These are phyloP conservation scores for Saccharomycopsis capsularis DNA, from an alignment of 805 yeast genomes.

Conservation along the genomic window DNA sequence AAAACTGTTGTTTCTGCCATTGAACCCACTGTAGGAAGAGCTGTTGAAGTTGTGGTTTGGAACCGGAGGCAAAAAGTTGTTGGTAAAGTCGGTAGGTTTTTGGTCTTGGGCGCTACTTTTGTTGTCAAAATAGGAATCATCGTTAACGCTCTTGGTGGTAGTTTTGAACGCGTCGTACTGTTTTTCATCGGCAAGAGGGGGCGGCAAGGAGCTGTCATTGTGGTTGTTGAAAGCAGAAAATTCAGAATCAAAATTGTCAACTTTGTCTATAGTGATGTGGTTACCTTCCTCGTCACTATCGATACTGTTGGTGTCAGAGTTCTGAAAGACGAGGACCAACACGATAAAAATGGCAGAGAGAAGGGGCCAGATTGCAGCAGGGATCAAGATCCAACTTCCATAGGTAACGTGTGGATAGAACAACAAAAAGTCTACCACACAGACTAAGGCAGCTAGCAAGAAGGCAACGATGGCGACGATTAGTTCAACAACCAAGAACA, in stretches of 20 bases:
- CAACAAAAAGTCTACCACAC: conserved; percentile 48
- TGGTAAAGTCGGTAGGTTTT: conserved; percentile 13
- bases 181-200: conserved; percentile 5
- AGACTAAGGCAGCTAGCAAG: conserved; percentile 45
- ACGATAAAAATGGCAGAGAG: conserved; percentile 44
- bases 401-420: conserved; percentile 62
- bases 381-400: conserved; percentile 69
- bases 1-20: conserved; percentile 6
- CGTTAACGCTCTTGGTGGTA: conserved; percentile 4
- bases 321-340: conserved; percentile 29
- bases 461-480: conserved; percentile 44
- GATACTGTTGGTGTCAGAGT: conserved; percentile 17
- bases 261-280: conserved; percentile 7
- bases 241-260: conserved; percentile 20
- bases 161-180: conserved; percentile 1
- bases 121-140: conserved; percentile 10
- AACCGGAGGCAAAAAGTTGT: conserved; percentile 18
- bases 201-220: not conserved
- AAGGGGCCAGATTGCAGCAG: conserved; percentile 53
- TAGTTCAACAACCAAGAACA: conserved; percentile 38
- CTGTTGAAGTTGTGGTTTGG: conserved; percentile 5
- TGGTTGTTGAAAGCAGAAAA: conserved; percentile 4
- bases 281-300: conserved; percentile 16
- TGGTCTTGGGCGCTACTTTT: conserved; percentile 15
- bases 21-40: not conserved